phyloP scores from a whole-genome alignment of 345 rosid genomes.

The Chamaenerion angustifolium region DNA sequence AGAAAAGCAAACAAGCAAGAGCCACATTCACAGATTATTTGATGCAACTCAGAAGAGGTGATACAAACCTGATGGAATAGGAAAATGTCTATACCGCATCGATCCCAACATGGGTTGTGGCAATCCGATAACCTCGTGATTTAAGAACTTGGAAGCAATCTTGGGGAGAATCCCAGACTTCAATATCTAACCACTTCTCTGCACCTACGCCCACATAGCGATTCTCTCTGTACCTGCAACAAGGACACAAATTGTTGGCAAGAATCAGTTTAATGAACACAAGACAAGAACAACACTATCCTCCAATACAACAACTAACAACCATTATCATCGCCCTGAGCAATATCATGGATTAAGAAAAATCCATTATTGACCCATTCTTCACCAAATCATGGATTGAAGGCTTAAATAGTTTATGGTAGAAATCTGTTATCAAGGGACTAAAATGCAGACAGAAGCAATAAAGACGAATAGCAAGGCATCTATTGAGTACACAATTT shows the following conservation, averaged over 20 bases:
- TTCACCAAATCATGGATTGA: no score
- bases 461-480: no score
- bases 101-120: constrained; percentile 77
- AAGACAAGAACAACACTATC: not conserved
- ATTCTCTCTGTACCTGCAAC: constrained; percentile 63
- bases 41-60: not conserved
- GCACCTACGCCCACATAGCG: constrained; percentile 98
- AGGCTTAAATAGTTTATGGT: no score
- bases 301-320: not conserved
- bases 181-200: constrained; percentile 98
- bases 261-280: no score
- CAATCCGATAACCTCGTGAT: constrained; percentile 77
- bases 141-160: constrained; percentile 58
- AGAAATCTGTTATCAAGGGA: no score
- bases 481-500: no score
- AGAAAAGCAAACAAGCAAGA: not conserved
- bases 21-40: not conserved
- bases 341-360: no score
- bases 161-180: constrained; percentile 69
- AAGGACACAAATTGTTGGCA: constrained; percentile 3
- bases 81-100: constrained; percentile 41
- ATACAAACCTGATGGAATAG: not conserved
- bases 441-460: no score
- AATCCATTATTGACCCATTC: no score
- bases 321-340: no score